These are phyloP conservation scores for Aspergillus hiratsukae DNA, from an alignment of 2,329 filamentous ascomycete genomes.

Conservation along the genomic window DNA sequence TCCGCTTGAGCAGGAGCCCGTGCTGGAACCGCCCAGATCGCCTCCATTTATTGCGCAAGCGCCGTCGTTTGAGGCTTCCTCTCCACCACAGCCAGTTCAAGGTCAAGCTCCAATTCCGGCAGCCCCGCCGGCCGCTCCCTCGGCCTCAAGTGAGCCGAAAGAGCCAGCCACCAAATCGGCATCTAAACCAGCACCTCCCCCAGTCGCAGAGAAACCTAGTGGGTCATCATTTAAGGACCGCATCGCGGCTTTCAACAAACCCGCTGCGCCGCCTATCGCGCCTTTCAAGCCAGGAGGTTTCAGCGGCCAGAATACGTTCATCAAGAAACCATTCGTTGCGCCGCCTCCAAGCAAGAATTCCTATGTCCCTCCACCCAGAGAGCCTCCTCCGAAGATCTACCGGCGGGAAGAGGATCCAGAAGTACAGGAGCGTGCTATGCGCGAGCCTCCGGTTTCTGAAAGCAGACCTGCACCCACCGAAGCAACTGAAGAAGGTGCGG, in stretches of 20 bases:
- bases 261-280: conserved; percentile 76
- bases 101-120: conserved; percentile 24
- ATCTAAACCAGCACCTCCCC: conserved; percentile 60
- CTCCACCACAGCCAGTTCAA: conserved; percentile 23
- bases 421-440: conserved; percentile 28
- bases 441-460: conserved; percentile 33
- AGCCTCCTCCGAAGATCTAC: conserved; percentile 73
- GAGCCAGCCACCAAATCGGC: conserved; percentile 40
- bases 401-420: conserved; percentile 78
- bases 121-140: conserved; percentile 24
- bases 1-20: conserved; percentile 21
- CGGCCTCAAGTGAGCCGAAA: conserved; percentile 26
- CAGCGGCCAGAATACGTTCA: conserved; percentile 60
- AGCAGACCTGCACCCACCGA: conserved; percentile 32
- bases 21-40: conserved; percentile 18
- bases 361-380: conserved; percentile 71
- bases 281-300: conserved; percentile 78
- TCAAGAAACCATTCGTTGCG: conserved; percentile 96
- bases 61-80: conserved; percentile 21
- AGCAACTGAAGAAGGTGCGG: conserved; percentile 52
- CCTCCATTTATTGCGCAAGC: conserved; percentile 20
- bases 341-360: conserved; percentile 90
- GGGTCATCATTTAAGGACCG: conserved; percentile 84
- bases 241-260: conserved; percentile 94
- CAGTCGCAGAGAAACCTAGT: conserved; percentile 66